phyloP scores from a whole-genome alignment of 768 basidiomycete species.

The Nevesoporus exiguus region DNA sequence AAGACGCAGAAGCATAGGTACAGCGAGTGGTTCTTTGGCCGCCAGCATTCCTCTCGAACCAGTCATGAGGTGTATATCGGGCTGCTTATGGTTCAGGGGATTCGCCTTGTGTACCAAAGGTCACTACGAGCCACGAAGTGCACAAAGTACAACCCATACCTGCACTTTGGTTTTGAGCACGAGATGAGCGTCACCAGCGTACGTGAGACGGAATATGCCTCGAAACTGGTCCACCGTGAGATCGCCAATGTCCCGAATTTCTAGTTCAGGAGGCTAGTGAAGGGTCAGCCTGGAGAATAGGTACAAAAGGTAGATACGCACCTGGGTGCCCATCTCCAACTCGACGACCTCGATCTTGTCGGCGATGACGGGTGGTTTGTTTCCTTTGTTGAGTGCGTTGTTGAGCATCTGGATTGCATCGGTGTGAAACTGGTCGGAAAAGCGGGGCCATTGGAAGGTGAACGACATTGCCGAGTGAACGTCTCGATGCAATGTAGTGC shows the following conservation, averaged over 20 bases:
- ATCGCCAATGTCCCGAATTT: slow-evolving; percentile 97
- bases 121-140: slow-evolving; percentile 6
- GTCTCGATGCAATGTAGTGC: background rate
- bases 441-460: slow-evolving; percentile 94
- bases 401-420: slow-evolving; percentile 97
- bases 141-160: slow-evolving; percentile 41
- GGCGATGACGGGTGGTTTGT: slow-evolving; percentile 95
- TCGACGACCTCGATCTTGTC: slow-evolving; percentile 98
- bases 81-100: slow-evolving; percentile 88
- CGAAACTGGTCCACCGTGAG: slow-evolving; percentile 93
- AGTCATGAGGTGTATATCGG: slow-evolving; percentile 82
- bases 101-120: slow-evolving; percentile 62
- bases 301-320: slow-evolving; percentile 31
- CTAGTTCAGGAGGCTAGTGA: slow-evolving; percentile 89
- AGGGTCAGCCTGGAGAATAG: background rate
- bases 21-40: slow-evolving; percentile 91
- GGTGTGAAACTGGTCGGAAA: slow-evolving; percentile 94
- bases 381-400: slow-evolving; percentile 94
- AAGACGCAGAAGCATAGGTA: slow-evolving; percentile 96
- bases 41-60: slow-evolving; percentile 87
- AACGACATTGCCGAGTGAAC: slow-evolving; percentile 59
- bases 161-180: slow-evolving; percentile 90
- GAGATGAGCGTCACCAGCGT: slow-evolving; percentile 88
- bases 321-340: slow-evolving; percentile 98
- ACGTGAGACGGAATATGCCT: slow-evolving; percentile 94